Base-by-base conservation (phyloP, 2,329 filamentous ascomycete species). In the Diaporthe amygdali region DNA sequence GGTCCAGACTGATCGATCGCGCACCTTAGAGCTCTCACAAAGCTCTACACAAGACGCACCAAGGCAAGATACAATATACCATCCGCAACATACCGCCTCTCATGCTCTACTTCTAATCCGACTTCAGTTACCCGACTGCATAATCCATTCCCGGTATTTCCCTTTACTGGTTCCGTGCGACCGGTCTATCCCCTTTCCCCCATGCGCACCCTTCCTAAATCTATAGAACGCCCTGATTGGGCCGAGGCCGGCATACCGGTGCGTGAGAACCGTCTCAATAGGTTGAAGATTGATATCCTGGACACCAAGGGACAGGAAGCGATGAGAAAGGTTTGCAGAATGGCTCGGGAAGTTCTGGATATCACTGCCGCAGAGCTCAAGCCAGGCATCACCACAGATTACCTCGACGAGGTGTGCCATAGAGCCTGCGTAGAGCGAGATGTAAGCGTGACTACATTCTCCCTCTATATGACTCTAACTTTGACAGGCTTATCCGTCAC, bases 221-320 rank as follows among this genome's bases (percentile, higher is more conserved):
- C n/a, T n/a, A n/a, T n/a, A n/a, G n/a, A n/a, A n/a, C n/a, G n/a
- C 78, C 96, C 96, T 72, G 95, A 97, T 78, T 99, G 97, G 84
- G 93, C 94, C 75, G 89, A 90, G 75, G 93, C 95, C 83, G 96
- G 96, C 72, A 93, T 95, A 66, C 90, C 90, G n/a, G n/a, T 56
- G 87, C 87, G 77, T 86, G 87, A 79, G 88, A 87, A 78, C 84
- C 87, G 32, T 83, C 86, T 90, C 49, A 91, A 90, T 76, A 87
- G 94, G 75, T 95, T 93, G 80, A 96, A 95, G 84, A 92, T 97
- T 77, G 92, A 93, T 54, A 90, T 96, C 41, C 86, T 97, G 70
- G 89, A 90, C 76, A 87, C 91, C 81, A 85, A 90, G 78, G 87
- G 90, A 73, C 89, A 92, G 77, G 89, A 93, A 76, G 90, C 85